phyloP scores from a whole-genome alignment of 495 filamentous ascomycete species.

The Corynascus novoguineensis region DNA sequence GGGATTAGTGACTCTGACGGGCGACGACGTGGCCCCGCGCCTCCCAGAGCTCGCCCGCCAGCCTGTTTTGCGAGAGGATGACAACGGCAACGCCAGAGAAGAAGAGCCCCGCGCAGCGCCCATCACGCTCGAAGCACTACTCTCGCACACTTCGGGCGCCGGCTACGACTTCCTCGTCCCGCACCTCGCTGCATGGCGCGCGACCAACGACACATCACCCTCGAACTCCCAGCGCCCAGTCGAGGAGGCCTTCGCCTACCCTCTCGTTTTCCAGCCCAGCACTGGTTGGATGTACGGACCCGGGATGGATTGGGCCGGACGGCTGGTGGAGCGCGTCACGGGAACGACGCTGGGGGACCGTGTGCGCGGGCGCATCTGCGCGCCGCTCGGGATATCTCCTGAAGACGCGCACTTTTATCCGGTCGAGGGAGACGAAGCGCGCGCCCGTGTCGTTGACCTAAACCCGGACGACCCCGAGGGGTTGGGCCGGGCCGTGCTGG shows the following conservation, averaged over 20 bases:
- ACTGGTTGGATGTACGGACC: slow-evolving; percentile 29
- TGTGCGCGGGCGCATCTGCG: slow-evolving; percentile 20
- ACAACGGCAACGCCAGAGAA: background rate
- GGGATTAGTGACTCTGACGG: slow-evolving; percentile 38
- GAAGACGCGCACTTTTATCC: slow-evolving; percentile 36
- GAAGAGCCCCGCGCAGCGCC: background rate
- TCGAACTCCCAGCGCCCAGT: slow-evolving; percentile 14
- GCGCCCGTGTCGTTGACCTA: slow-evolving; percentile 23
- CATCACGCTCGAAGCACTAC: slow-evolving; percentile 22
- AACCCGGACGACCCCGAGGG: slow-evolving; percentile 24
- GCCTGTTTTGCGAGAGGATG: background rate
- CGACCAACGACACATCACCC: slow-evolving; percentile 16
- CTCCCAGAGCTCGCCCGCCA: slow-evolving; percentile 39
- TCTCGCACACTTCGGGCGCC: slow-evolving; percentile 25
- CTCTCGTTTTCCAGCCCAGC: slow-evolving; percentile 27
- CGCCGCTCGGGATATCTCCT: slow-evolving; percentile 30
- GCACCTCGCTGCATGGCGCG: slow-evolving; percentile 13
- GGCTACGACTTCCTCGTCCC: slow-evolving; percentile 23
- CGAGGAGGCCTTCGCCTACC: slow-evolving; percentile 24
- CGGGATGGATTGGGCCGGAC: slow-evolving; percentile 29
- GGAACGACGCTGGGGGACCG: slow-evolving; percentile 17
- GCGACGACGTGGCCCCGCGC: slow-evolving; percentile 34
- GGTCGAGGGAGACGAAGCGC: slow-evolving; percentile 16
- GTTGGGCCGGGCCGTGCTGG: slow-evolving; percentile 40
- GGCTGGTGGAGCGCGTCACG: slow-evolving; percentile 22